A percentile compares a stretch with the other conserved stretches of the same genome.
phyloP scores from a whole-genome alignment of 345 rosid species.

The Luvunga scandens region DNA sequence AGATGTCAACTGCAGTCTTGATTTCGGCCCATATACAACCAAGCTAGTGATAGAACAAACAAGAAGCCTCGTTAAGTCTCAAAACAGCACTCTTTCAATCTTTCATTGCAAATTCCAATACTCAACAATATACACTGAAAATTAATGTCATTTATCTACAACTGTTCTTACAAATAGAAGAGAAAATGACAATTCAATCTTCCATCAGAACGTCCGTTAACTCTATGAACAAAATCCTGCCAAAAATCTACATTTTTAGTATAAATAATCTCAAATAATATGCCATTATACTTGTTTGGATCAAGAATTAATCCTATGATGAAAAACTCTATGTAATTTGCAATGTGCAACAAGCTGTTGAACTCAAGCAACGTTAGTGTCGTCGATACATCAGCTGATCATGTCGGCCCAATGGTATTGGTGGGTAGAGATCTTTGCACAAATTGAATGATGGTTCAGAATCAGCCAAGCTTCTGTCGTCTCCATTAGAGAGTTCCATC shows the following conservation, averaged over 20 bases:
- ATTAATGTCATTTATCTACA: background rate
- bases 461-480: slow-evolving; percentile 48
- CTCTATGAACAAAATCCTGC: background rate
- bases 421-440: slow-evolving; percentile 58
- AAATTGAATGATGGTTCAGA: slow-evolving; percentile 35
- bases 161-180: background rate
- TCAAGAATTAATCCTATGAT: background rate
- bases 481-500: slow-evolving; percentile 45
- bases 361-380: slow-evolving; percentile 1
- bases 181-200: background rate
- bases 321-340: background rate
- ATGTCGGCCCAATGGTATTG: slow-evolving; percentile 33
- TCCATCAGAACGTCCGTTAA: background rate
- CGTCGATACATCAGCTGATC: slow-evolving; percentile 13
- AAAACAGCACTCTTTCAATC: background rate
- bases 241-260: background rate
- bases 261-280: background rate
- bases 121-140: background rate
- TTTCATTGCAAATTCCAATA: background rate
- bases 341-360: slow-evolving; percentile 28
- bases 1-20: background rate
- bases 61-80: background rate
- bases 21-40: background rate
- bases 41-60: background rate
- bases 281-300: background rate